A percentile compares a stretch with the other conserved stretches of the same genome.
phyloP scores from a whole-genome alignment of 495 filamentous ascomycete genomes.

The Umbilicaria muhlenbergii region DNA sequence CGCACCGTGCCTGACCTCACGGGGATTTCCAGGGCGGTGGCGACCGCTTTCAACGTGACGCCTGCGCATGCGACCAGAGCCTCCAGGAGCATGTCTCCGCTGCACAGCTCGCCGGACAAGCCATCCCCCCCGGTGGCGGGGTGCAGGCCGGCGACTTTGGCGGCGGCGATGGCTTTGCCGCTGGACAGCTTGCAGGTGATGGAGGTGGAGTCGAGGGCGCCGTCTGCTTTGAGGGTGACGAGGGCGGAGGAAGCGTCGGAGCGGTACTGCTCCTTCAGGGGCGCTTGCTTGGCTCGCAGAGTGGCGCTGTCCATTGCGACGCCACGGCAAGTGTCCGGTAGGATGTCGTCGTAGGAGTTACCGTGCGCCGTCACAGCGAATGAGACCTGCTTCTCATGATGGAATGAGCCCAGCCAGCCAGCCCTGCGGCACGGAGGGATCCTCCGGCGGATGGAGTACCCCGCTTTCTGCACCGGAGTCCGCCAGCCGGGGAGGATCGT shows the following conservation, averaged over 20 bases:
- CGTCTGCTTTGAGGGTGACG: constrained; percentile 18
- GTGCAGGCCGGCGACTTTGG: constrained; percentile 19
- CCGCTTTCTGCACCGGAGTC: too few relatives aligned
- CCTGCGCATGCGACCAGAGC: constrained; percentile 23
- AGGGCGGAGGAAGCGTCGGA: constrained; percentile 17
- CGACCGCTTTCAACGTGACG: constrained; percentile 23
- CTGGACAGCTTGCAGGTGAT: constrained; percentile 20
- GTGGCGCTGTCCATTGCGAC: constrained; percentile 12
- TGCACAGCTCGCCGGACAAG: constrained; percentile 22
- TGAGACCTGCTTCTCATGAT: too few relatives aligned
- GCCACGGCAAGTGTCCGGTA: background rate
- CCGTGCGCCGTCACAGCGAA: too few relatives aligned
- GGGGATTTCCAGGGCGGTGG: constrained; percentile 18
- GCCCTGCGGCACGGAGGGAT: too few relatives aligned
- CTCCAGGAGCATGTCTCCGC: constrained; percentile 24
- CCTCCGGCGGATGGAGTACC: too few relatives aligned
- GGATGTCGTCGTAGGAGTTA: too few relatives aligned
- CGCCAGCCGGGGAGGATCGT: too few relatives aligned
- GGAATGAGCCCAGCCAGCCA: too few relatives aligned
- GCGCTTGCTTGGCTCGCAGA: constrained; percentile 20
- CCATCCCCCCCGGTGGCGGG: constrained; percentile 18
- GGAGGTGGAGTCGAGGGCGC: constrained; percentile 13
- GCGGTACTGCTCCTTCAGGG: constrained; percentile 19
- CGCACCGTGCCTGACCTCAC: constrained; percentile 14
- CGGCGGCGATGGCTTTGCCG: constrained; percentile 16